Percentiles rank a stretch among this genome's conserved stretches.
phyloP scores from a whole-genome alignment of 2,329 filamentous ascomycete genomes.

The Blastomyces parvus region DNA sequence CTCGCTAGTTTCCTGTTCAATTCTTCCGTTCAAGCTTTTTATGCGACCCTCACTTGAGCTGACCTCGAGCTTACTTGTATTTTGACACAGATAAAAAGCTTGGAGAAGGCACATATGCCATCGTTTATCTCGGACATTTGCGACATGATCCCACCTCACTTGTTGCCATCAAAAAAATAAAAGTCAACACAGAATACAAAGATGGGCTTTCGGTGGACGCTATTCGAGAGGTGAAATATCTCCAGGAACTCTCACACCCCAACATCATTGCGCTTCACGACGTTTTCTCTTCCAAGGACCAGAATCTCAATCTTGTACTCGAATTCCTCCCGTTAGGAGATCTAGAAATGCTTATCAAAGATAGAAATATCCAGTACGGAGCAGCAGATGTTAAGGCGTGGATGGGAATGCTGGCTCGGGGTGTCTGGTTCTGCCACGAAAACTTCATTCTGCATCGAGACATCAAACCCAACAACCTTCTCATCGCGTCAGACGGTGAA shows the following conservation, averaged over 20 bases:
- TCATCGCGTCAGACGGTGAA: constrained; percentile 86
- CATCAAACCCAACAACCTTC: constrained; percentile 97
- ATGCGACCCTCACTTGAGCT: no score
- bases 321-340: constrained; percentile 92
- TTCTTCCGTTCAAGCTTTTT: constrained; percentile 5
- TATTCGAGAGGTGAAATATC: constrained; percentile 87
- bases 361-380: constrained; percentile 72
- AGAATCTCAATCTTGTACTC: constrained; percentile 91
- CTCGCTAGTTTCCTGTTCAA: constrained; percentile 10
- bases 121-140: constrained; percentile 83
- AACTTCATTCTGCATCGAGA: constrained; percentile 91
- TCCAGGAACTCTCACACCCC: constrained; percentile 87
- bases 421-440: constrained; percentile 93
- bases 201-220: constrained; percentile 92
- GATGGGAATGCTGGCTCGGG: constrained; percentile 94
- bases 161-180: constrained; percentile 59
- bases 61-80: constrained; percentile 1
- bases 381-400: constrained; percentile 90
- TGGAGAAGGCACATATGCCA: constrained; percentile 92
- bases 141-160: constrained; percentile 59
- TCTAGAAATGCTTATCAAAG: constrained; percentile 86
- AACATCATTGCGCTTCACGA: constrained; percentile 91
- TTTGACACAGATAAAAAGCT: constrained; percentile 65
- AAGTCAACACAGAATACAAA: constrained; percentile 53
- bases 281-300: constrained; percentile 91